A percentile compares a stretch with the other conserved stretches of the same genome.
Evolutionary conservation across 352 stramenopile species (phyloP).

Genomic region (Phytopythium montanum): DNA sequence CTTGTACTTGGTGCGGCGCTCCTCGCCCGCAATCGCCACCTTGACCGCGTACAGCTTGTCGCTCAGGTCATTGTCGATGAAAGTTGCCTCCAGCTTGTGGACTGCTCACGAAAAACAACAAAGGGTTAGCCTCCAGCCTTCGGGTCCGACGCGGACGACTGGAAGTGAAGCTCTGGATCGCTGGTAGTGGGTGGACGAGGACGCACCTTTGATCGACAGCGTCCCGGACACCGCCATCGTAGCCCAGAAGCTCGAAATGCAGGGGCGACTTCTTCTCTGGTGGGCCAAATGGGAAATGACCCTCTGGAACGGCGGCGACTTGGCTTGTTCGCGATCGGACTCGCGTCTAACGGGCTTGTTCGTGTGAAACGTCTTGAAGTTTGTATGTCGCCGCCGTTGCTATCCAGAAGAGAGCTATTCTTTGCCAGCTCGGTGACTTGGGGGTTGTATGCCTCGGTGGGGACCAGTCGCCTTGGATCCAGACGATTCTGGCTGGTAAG

Average conservation of each 20-base stretch:
- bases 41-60: constrained; percentile 24
- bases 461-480: neutral
- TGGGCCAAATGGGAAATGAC: constrained; percentile 42
- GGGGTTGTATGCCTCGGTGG: neutral
- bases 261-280: constrained; percentile 21
- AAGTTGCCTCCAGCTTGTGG: constrained; percentile 25
- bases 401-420: neutral
- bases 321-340: too few relatives aligned
- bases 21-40: constrained; percentile 20
- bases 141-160: neutral
- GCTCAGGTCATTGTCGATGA: constrained; percentile 14
- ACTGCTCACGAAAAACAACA: constrained; percentile 16
- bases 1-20: constrained; percentile 20
- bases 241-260: constrained; percentile 11
- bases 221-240: constrained; percentile 41
- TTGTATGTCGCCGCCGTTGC: neutral
- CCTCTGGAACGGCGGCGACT: neutral
- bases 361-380: neutral
- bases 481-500: neutral
- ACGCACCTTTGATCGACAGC: constrained; percentile 37
- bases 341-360: too few relatives aligned
- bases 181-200: neutral
- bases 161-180: neutral
- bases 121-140: too few relatives aligned
- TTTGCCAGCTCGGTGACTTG: neutral